Base-by-base conservation (phyloP, 192 early-diverging fungal species). In the Linnemannia schmuckeri region DNA sequence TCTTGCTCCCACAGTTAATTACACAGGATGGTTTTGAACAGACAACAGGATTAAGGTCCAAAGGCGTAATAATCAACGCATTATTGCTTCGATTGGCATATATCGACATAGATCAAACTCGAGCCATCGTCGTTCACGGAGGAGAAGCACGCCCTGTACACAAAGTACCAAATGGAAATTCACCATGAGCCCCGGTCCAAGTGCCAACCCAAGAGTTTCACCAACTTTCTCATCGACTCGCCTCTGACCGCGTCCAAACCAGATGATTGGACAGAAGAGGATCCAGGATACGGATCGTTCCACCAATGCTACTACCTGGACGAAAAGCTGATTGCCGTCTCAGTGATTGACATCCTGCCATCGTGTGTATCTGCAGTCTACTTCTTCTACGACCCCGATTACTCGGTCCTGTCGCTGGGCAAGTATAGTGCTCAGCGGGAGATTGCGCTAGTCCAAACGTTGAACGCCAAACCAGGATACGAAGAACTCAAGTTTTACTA, bases 271-370 rank as follows among this genome's bases (percentile, higher is more conserved):
- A 76, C 74, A 42, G 84, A 73, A 18, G 79, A 81, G 38, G 86
- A 88, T 52, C 83, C 90, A 44, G 89, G 93, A 68, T 91, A 90
- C 90, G 95, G 98, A 76, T 90, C 95, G 44, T 99, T 95, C 79
- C 97, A 99, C 80, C 97, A 98, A 92, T 95, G 94, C 76, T 99
- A 99, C 88, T 94, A 96, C 55, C 79, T 98, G 57, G 95, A 97
- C 79, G 94, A 90, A 7, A 91, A 90, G 27, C 90, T 99, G 38
- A 93, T 95, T 35, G 98, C 97, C 12, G 94, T 99, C 20, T 96
- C 94, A n/a, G 97, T 99, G 4, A 87, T 99, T 74, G 98, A 99
- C 82, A 93, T 99, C 8, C 89, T 99, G 61, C 98, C 97, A 9
- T 57, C 81, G 9, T 99, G 96, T 82, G 90, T 99, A 13, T 98